phyloP scores from a whole-genome alignment of 2,329 filamentous ascomycete genomes.

The Xylariomycetidae sp. region DNA sequence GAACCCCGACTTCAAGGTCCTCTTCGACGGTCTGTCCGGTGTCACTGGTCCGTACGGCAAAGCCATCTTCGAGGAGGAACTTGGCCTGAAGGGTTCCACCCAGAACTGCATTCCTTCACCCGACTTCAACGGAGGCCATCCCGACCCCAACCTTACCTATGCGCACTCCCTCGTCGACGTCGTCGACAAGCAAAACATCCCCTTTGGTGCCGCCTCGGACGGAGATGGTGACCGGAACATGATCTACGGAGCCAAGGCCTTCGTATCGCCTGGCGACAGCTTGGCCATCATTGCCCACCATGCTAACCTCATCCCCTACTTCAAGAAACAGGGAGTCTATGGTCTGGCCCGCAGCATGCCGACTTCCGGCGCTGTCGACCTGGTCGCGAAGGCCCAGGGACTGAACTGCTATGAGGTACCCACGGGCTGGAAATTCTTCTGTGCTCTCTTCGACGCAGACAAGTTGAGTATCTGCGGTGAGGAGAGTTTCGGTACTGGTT shows the following conservation, averaged over 20 bases:
- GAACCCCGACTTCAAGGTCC: slow-evolving; percentile 89
- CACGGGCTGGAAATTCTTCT: slow-evolving; percentile 99
- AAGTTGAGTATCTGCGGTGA: slow-evolving; percentile 98
- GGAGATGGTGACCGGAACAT: slow-evolving; percentile 99
- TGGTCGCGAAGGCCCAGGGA: slow-evolving; percentile 91
- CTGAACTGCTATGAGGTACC: slow-evolving; percentile 93
- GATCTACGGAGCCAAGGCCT: slow-evolving; percentile 96
- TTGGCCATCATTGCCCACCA: slow-evolving; percentile 98
- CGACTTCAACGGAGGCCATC: slow-evolving; percentile 96
- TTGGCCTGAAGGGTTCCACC: slow-evolving; percentile 70
- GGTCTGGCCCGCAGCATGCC: slow-evolving; percentile 97
- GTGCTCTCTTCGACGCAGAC: slow-evolving; percentile 85
- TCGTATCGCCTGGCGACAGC: slow-evolving; percentile 95
- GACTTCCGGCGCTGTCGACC: slow-evolving; percentile 89
- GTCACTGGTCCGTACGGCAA: slow-evolving; percentile 94
- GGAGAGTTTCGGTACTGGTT: slow-evolving; percentile 96
- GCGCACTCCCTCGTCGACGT: slow-evolving; percentile 90
- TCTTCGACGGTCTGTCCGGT: slow-evolving; percentile 91
- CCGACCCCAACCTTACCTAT: slow-evolving; percentile 96
- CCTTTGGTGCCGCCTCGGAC: slow-evolving; percentile 94
- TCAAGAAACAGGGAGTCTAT: slow-evolving; percentile 94
- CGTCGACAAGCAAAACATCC: slow-evolving; percentile 85
- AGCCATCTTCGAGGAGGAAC: slow-evolving; percentile 90
- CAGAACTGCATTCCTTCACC: slow-evolving; percentile 91
- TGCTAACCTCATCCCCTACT: slow-evolving; percentile 93